Conservation (phyloP, 306 rosid species). For the Inga oerstediana region DNA sequence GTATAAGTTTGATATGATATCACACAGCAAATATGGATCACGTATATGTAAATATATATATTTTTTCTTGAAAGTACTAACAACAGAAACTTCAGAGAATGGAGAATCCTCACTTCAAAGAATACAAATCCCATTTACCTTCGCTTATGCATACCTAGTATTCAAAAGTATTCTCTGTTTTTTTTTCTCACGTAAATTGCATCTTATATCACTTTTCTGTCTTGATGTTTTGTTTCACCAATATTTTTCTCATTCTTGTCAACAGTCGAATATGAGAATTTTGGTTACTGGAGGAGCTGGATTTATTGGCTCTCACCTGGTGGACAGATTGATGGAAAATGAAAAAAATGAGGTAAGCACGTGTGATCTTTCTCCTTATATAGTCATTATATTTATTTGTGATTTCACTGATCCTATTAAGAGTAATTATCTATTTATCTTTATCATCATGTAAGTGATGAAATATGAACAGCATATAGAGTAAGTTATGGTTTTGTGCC, state of each 20-base stretch:
- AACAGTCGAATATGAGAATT: constrained; percentile 92
- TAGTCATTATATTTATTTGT: not conserved
- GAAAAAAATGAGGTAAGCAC: constrained; percentile 85
- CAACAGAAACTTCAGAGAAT: constrained; percentile 11
- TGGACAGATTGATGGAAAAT: constrained; percentile 93
- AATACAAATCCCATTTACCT: not conserved
- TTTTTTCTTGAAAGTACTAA: not conserved
- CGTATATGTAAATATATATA: not conserved
- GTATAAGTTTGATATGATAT: constrained; percentile 14
- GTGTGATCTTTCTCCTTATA: constrained; percentile 15
- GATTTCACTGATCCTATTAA: not conserved
- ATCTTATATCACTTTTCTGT: constrained; percentile 1
- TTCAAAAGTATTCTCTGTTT: not conserved
- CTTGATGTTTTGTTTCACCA: constrained; percentile 18
- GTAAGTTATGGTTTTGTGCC: constrained; percentile 20
- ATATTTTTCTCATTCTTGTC: constrained; percentile 27
- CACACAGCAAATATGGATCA: not conserved
- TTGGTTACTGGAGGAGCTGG: constrained; percentile 99
- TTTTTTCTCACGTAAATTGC: not conserved
- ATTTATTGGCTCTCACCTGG: constrained; percentile 97
- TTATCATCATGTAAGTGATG: constrained; percentile 17
- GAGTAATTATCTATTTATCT: not conserved
- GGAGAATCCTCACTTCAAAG: too few relatives aligned
- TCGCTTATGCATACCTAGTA: not conserved
- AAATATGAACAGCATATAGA: not conserved